Evolutionary conservation across 495 filamentous ascomycete genomes (phyloP).

Genomic region (Cladorrhinum samala): DNA sequence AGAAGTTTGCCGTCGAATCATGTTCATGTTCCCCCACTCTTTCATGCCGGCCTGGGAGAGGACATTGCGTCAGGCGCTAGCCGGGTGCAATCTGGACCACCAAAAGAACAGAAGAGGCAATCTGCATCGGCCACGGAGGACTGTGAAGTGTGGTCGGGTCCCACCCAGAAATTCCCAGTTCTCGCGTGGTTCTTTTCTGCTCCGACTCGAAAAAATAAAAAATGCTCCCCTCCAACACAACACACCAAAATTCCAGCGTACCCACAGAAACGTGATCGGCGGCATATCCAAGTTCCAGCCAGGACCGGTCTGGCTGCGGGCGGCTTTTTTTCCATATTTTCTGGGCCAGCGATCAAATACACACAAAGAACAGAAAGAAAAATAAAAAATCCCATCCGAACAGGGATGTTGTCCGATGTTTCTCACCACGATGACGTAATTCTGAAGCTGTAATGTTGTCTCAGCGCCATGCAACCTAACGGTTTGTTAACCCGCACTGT

Average conservation of each 20-base stretch:
- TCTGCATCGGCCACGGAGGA: no score
- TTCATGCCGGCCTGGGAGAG: constrained; percentile 4
- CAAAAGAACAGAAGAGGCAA: no score
- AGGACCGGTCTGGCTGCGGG: background rate
- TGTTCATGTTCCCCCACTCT: background rate
- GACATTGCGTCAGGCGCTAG: constrained; percentile 21
- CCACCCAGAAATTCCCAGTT: no score
- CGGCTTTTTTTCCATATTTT: background rate
- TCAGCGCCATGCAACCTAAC: constrained; percentile 17
- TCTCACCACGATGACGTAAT: constrained; percentile 31
- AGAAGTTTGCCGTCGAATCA: constrained; percentile 18
- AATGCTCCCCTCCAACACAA: no score
- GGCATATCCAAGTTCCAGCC: background rate
- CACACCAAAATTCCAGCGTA: background rate
- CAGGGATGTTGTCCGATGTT: constrained; percentile 18
- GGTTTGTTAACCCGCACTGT: constrained; percentile 22
- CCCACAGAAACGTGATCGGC: background rate
- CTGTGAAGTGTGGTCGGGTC: no score
- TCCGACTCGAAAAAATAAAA: no score
- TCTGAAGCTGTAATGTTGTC: constrained; percentile 24
- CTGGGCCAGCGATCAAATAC: background rate
- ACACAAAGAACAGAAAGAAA: background rate
- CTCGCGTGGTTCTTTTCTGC: background rate
- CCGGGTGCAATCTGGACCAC: constrained; percentile 13
- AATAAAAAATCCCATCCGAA: no score